Conservation (phyloP, 495 filamentous ascomycete species). For the Penicillium angulare region DNA sequence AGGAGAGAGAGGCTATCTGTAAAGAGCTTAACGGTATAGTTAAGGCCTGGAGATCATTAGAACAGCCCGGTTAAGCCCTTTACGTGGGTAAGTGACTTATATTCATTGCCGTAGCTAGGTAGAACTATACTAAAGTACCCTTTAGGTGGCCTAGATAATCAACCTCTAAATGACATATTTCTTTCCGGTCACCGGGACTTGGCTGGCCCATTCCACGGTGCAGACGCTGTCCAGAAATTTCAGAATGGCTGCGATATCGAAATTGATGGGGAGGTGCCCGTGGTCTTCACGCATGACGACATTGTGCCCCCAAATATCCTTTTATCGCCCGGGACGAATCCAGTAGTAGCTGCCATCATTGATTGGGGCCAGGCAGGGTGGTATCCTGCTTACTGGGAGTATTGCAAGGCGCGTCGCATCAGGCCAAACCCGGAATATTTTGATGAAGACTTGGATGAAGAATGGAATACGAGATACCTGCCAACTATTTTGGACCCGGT, state of each 20-base stretch:
- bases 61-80: conserved; percentile 23
- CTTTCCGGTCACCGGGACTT: conserved; percentile 9
- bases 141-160: conserved; percentile 20
- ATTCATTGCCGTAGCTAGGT: conserved; percentile 6
- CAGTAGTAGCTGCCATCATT: conserved; percentile 32
- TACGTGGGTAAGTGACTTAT: conserved; percentile 30
- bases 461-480: conserved; percentile 25
- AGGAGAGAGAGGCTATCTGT: conserved; percentile 37
- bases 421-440: conserved; percentile 17
- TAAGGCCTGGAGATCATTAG: conserved; percentile 27
- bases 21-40: conserved; percentile 33
- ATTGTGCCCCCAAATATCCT: conserved; percentile 40
- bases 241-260: conserved; percentile 25
- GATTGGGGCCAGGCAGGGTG: conserved; percentile 44
- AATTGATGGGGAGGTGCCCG: conserved; percentile 11
- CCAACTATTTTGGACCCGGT: conserved; percentile 24
- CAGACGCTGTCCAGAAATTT: conserved; percentile 23
- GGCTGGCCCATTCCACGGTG: conserved; percentile 21
- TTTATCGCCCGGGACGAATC: conserved; percentile 25
- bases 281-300: conserved; percentile 39
- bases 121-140: conserved; percentile 1
- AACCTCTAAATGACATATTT: conserved; percentile 25
- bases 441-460: conserved; percentile 13
- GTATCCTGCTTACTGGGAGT: conserved; percentile 49
- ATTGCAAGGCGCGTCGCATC: conserved; percentile 34